Evolutionary conservation across 208 protist genomes (phyloP), one percentile per base, ranked within the genome.

Genomic region (Acanthamoeba sp.): DNA sequence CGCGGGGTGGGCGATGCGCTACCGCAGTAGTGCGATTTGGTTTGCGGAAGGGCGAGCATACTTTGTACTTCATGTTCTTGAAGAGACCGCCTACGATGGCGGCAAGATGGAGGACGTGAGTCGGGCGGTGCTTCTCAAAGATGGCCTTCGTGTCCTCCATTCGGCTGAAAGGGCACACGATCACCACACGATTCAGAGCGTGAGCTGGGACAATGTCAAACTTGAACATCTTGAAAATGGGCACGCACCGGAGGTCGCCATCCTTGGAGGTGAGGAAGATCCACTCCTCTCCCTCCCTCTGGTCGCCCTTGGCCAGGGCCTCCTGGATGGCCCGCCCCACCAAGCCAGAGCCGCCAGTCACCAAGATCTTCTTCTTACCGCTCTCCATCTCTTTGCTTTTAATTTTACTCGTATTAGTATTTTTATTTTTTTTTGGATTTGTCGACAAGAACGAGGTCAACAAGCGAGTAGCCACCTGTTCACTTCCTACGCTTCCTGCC

Each of bases 41-140:
- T 14, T 10, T 14, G 73, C 14, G 40, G 40, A 27, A 52, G 42
- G 93, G 94, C 36, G 96, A 96, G 38, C 94, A 95, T 36, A 98
- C 97, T 59, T 98, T 98, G 88, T 97, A 94, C 59, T 96, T 97
- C 97, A 99, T 98, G 93, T 99, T 99, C 20, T 94, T 95, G 82
- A 99, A 99, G 42, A 99, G 96, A 6, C 98, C 98, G 57, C 98
- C 98, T n/a, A 99, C 98, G 57, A 96, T 95, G 34, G 98, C 98
- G 7, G 98, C 98, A 29, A 99, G 97, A 94, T 99, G 98, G 82
- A 99, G 98, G 14, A 99, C 98, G 93, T 99, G 98, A 38, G 98
- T 99, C 24, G 98, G 98, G 52, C 97, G 96, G 76, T 98, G 91
- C 80, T 97, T 97, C 29, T 98, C 96, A 94, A 98, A 99, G n/a